phyloP scores from a whole-genome alignment of 1,139 yeast species.

The Saccharomyces pastorianus region DNA sequence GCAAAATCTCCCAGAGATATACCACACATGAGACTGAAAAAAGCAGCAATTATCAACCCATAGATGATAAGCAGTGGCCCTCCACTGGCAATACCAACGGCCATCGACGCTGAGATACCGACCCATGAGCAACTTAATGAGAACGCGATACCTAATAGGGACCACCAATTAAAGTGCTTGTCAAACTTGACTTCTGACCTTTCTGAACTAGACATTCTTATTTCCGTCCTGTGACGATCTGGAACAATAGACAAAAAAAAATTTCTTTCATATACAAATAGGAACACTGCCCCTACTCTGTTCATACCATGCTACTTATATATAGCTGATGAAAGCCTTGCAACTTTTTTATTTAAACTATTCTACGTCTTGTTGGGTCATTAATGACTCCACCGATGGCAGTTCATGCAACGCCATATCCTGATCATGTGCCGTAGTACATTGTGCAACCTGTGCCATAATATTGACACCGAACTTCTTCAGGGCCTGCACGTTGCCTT shows the following conservation, averaged over 20 bases:
- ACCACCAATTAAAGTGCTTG: slow-evolving; percentile 46
- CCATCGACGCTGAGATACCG: slow-evolving; percentile 44
- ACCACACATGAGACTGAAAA: slow-evolving; percentile 40
- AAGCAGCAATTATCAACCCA: slow-evolving; percentile 45
- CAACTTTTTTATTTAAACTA: not conserved
- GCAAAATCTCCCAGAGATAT: slow-evolving; percentile 45
- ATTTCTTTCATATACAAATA: not conserved
- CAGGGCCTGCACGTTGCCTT: slow-evolving; percentile 23
- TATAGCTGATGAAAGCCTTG: not conserved
- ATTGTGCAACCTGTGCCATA: slow-evolving; percentile 11
- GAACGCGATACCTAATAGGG: slow-evolving; percentile 45
- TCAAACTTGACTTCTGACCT: not conserved
- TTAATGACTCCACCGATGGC: slow-evolving; percentile 5
- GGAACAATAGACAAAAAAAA: not conserved
- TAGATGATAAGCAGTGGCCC: slow-evolving; percentile 44
- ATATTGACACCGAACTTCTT: slow-evolving; percentile 14
- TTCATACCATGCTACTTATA: not conserved
- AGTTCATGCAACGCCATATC: slow-evolving; percentile 4
- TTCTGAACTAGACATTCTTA: not conserved
- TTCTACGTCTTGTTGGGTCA: not conserved
- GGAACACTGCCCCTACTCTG: not conserved
- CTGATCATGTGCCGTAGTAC: slow-evolving; percentile 2
- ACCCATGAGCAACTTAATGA: slow-evolving; percentile 50
- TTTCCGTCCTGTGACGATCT: not conserved
- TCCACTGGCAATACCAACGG: slow-evolving; percentile 42